These are phyloP conservation scores for Colletotrichum noveboracense DNA, from an alignment of 2,329 filamentous ascomycete species.

Conservation along the genomic window DNA sequence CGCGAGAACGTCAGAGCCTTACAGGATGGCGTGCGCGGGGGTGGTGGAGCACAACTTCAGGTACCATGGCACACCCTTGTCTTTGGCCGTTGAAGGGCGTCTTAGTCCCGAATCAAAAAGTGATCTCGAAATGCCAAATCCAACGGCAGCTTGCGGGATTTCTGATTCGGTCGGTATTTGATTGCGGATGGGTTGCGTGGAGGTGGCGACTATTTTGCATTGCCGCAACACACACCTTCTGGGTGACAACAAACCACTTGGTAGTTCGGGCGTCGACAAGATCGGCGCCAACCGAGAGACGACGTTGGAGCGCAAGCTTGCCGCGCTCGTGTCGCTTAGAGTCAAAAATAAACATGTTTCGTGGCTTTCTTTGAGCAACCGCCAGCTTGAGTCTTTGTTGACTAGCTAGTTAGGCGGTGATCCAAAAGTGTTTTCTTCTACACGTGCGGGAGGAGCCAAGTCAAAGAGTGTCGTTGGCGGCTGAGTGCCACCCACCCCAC, in stretches of 20 bases:
- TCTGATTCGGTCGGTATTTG: not conserved
- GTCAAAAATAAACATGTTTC: not conserved
- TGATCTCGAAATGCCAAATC: not conserved
- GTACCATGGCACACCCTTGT: constrained; percentile 20
- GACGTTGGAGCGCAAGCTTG: not conserved
- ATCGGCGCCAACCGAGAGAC: not conserved
- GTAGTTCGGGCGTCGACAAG: not conserved
- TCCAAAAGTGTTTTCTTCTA: not conserved
- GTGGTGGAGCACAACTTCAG: constrained; percentile 7
- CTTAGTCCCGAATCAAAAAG: not conserved
- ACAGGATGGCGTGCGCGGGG: constrained; percentile 23
- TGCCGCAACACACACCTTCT: not conserved
- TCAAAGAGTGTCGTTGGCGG: constrained; percentile 7
- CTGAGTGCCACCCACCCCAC: constrained; percentile 14
- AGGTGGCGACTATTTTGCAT: not conserved
- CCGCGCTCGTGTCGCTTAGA: not conserved
- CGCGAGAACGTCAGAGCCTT: constrained; percentile 19
- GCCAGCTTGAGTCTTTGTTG: not conserved
- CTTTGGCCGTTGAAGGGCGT: not conserved
- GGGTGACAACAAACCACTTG: not conserved
- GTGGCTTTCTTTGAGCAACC: not conserved
- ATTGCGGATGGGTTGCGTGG: not conserved
- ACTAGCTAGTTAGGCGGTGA: not conserved
- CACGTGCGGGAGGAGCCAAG: constrained; percentile 3
- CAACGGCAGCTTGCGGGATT: not conserved